Evolutionary conservation across 2,329 filamentous ascomycete genomes (phyloP), one percentile per base, ranked within the genome.

Genomic region (Penicillium decumbens): DNA sequence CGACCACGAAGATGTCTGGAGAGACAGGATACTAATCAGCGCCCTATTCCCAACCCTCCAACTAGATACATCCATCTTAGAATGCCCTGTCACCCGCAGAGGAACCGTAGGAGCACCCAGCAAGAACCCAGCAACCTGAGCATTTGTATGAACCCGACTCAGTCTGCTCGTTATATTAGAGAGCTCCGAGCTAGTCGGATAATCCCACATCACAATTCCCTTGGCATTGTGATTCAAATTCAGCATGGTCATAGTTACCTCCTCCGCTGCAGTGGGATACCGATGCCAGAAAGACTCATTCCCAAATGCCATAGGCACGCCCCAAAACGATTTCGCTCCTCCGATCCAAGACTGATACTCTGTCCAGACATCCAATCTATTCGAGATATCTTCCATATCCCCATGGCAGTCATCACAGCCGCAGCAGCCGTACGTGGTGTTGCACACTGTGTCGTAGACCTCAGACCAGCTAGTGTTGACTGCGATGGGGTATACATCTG

Each of bases 321-420:
- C 70, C 77, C 77, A 80, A 15, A 75, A 66, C 0, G 72, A 66
- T 58, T 79, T 79, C 3, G 57, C 56, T 30, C 57, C 57, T 3
- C 65, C 63, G 3, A 77, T 55, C 63, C 74, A 74, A 0, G 54
- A 55, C 49, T 75, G 71, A 47, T 75, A 78, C 5, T 59, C 54
- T 15, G 65, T 59, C 29, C 74, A 71, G 1, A 63, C 57, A 42
- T 78, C 73, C 1, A 78, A 59, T 1, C 76, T 72, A 6, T 61
- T 62, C 0, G 70, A 65, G 24, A 84, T 76, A 58, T 85, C 81
- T 18, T 72, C 68, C 15, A 83, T 70, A n/a, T 62, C 63, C 44
- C 78, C 79, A 2, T 64, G 56, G 63, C 82, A 85, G 64, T 80
- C 77, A 60, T 85, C 82, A 64, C 82, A 85, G 7, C 81, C 82